phyloP scores from a whole-genome alignment of 169 alveolate genomes.

The Babesia divergens region DNA sequence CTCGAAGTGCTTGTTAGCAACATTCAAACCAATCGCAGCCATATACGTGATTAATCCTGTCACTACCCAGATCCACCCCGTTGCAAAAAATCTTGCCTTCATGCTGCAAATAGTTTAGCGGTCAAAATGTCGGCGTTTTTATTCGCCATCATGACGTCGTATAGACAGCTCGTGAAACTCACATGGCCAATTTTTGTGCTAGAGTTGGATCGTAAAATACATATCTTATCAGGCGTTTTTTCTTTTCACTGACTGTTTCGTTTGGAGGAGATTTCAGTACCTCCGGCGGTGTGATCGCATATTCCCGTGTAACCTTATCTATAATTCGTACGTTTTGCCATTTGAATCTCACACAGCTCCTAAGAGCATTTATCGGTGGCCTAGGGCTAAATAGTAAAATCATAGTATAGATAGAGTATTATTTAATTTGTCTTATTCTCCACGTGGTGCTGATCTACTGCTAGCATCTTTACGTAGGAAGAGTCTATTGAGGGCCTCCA shows the following conservation, averaged over 20 bases:
- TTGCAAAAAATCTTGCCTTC: conserved; percentile 56
- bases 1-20: conserved; percentile 12
- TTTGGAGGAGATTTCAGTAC: background rate
- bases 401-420: background rate
- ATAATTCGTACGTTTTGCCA: conserved; percentile 6
- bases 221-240: conserved; percentile 33
- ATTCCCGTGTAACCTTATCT: conserved; percentile 39
- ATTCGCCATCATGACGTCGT: background rate
- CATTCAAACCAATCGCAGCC: conserved; percentile 14
- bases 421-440: too few species aligned
- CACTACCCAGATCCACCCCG: conserved; percentile 60
- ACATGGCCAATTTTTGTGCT: conserved; percentile 47
- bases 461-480: background rate
- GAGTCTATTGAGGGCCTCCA: background rate
- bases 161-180: background rate
- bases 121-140: background rate
- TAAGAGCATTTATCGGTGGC: background rate
- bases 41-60: conserved; percentile 28
- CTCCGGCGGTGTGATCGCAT: background rate
- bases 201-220: conserved; percentile 56
- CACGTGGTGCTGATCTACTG: too few species aligned
- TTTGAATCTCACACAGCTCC: background rate
- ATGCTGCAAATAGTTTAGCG: background rate
- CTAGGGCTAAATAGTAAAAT: background rate
- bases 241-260: conserved; percentile 4